phyloP scores from a whole-genome alignment of 139 green algal genomes.

The Chlamydomonas sphaeroides region DNA sequence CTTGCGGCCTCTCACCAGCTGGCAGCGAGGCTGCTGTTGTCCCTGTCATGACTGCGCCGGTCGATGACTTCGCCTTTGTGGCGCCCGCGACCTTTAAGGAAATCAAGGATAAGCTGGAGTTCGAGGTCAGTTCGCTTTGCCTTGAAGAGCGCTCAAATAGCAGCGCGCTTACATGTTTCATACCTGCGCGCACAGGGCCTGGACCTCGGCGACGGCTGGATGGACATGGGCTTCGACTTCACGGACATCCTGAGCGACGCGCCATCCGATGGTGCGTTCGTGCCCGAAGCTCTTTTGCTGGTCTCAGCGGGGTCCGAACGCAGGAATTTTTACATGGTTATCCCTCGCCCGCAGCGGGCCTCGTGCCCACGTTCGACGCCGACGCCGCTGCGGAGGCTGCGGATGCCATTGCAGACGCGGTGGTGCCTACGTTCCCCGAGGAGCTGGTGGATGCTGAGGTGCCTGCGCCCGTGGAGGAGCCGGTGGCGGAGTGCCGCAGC shows the following conservation, averaged over 20 bases:
- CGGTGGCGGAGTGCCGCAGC: neutral
- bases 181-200: no score
- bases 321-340: no score
- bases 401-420: neutral
- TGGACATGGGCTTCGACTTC: constrained; percentile 67
- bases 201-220: constrained; percentile 59
- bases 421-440: neutral
- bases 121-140: constrained; percentile 2
- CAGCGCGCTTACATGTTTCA: neutral
- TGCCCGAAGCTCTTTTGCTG: no score
- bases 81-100: constrained; percentile 47
- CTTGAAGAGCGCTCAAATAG: no score
- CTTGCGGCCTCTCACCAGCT: neutral
- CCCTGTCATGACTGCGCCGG: neutral
- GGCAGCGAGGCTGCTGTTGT: constrained; percentile 23
- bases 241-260: constrained; percentile 45
- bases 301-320: no score
- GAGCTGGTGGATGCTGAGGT: neutral
- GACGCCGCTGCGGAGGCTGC: constrained; percentile 7
- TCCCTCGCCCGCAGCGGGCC: constrained; percentile 15
- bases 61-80: neutral
- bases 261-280: constrained; percentile 29
- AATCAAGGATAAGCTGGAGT: constrained; percentile 49
- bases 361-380: constrained; percentile 42
- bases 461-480: neutral